phyloP scores from a whole-genome alignment of 2,329 filamentous ascomycete genomes.

The Hymenoscyphus albidus region DNA sequence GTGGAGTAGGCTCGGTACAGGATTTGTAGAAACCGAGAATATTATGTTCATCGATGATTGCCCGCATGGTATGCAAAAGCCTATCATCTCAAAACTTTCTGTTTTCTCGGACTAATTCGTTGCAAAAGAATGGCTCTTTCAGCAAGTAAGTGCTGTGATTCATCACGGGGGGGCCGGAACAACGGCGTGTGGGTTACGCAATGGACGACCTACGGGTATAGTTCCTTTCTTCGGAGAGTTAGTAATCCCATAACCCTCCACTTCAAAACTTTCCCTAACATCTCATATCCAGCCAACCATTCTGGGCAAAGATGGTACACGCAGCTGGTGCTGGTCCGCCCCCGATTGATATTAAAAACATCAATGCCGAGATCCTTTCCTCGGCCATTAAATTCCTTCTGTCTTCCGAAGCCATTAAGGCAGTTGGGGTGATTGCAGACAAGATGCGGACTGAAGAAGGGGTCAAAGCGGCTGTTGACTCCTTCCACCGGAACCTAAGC shows the following conservation, averaged over 20 bases:
- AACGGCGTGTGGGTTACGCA: slow-evolving; percentile 50
- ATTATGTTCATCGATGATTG: slow-evolving; percentile 12
- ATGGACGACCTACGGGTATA: slow-evolving; percentile 49
- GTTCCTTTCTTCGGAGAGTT: slow-evolving; percentile 55
- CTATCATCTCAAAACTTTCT: background rate
- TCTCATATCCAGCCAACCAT: slow-evolving; percentile 50
- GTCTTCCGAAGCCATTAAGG: slow-evolving; percentile 51
- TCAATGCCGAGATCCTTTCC: slow-evolving; percentile 60
- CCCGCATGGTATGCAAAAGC: slow-evolving; percentile 5
- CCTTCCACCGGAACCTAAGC: slow-evolving; percentile 65
- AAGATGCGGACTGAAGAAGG: slow-evolving; percentile 64
- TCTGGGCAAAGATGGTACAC: slow-evolving; percentile 73
- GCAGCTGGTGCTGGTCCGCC: slow-evolving; percentile 65
- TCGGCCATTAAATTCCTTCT: slow-evolving; percentile 59
- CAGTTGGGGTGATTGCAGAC: slow-evolving; percentile 45
- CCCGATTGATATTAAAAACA: slow-evolving; percentile 63
- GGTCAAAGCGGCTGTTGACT: slow-evolving; percentile 55
- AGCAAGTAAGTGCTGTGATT: slow-evolving; percentile 50
- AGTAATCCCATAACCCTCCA: slow-evolving; percentile 1
- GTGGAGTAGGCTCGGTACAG: slow-evolving; percentile 48
- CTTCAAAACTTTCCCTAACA: background rate
- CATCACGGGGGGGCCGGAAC: slow-evolving; percentile 59
- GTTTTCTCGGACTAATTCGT: background rate
- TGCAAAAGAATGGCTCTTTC: slow-evolving; percentile 49
- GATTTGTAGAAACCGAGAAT: slow-evolving; percentile 26